Conservation (phyloP, 176 grass and related monocot genomes). For the Elaeis guineensis region DNA sequence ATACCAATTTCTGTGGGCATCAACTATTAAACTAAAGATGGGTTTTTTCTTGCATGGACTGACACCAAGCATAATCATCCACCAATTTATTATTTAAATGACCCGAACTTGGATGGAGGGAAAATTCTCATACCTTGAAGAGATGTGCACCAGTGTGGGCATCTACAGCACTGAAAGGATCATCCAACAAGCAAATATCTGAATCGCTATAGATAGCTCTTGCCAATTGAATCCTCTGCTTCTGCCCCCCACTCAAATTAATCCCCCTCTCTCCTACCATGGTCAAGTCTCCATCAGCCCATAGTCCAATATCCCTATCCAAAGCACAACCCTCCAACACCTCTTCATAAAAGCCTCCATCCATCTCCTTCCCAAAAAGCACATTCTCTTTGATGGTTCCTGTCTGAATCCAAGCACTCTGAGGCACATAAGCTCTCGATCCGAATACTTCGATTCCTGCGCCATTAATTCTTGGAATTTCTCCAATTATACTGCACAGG, state of each 20-base stretch:
- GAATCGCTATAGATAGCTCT: conserved; percentile 69
- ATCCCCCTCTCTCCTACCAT: conserved; percentile 68
- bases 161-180: conserved; percentile 92
- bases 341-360: conserved; percentile 51
- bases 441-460: conserved; percentile 30
- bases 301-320: conserved; percentile 61
- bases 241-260: conserved; percentile 93
- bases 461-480: conserved; percentile 56
- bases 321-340: conserved; percentile 69
- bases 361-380: conserved; percentile 73
- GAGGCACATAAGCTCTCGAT: conserved; percentile 57
- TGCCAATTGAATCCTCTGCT: conserved; percentile 87
- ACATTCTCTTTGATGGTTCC: conserved; percentile 71
- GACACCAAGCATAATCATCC: too few species aligned
- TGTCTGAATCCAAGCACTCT: conserved; percentile 74
- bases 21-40: too few species aligned
- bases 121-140: conserved; percentile 43
- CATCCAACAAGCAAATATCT: conserved; percentile 75
- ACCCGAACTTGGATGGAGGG: too few species aligned
- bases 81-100: too few species aligned
- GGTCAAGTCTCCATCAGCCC: conserved; percentile 66
- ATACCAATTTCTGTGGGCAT: too few species aligned
- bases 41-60: too few species aligned
- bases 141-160: conserved; percentile 72
- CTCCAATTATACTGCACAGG: conserved; percentile 62